phyloP scores from a whole-genome alignment of 2,329 filamentous ascomycete genomes.

The Nannizziopsis barbatae region DNA sequence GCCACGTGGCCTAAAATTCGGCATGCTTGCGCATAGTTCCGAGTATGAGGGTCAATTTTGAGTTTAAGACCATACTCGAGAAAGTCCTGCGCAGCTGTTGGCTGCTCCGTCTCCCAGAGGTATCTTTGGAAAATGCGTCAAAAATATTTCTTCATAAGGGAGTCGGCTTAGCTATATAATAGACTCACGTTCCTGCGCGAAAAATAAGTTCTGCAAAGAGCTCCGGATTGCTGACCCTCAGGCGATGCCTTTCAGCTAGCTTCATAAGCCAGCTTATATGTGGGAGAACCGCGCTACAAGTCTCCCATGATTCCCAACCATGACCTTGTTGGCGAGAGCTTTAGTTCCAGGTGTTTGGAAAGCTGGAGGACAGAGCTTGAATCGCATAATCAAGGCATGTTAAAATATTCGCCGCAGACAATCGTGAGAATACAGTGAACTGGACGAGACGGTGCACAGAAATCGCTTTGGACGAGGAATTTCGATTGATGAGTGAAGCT shows the following conservation, averaged over 20 bases:
- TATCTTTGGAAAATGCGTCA: constrained; percentile 18
- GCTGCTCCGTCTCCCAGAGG: constrained; percentile 26
- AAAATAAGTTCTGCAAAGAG: constrained; percentile 21
- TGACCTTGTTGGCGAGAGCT: constrained; percentile 3
- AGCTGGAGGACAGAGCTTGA: neutral
- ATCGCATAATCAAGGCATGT: constrained; percentile 3
- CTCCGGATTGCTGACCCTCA: constrained; percentile 11
- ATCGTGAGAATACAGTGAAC: neutral
- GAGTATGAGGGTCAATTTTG: constrained; percentile 19
- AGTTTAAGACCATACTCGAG: constrained; percentile 19
- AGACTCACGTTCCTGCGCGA: constrained; percentile 19
- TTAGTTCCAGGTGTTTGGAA: constrained; percentile 11
- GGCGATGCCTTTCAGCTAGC: constrained; percentile 15
- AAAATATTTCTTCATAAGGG: neutral
- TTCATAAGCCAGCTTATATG: constrained; percentile 22
- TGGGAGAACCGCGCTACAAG: constrained; percentile 15
- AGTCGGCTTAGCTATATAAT: neutral
- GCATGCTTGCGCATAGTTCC: constrained; percentile 23
- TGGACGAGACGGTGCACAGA: constrained; percentile 10
- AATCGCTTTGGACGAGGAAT: neutral
- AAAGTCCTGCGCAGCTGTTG: constrained; percentile 19
- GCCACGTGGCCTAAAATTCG: constrained; percentile 26
- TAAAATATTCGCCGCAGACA: neutral
- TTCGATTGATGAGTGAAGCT: constrained; percentile 6
- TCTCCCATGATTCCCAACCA: constrained; percentile 7